Evolutionary conservation across 106 monocot species (phyloP).

Genomic region (Phalaenopsis aphrodite): DNA sequence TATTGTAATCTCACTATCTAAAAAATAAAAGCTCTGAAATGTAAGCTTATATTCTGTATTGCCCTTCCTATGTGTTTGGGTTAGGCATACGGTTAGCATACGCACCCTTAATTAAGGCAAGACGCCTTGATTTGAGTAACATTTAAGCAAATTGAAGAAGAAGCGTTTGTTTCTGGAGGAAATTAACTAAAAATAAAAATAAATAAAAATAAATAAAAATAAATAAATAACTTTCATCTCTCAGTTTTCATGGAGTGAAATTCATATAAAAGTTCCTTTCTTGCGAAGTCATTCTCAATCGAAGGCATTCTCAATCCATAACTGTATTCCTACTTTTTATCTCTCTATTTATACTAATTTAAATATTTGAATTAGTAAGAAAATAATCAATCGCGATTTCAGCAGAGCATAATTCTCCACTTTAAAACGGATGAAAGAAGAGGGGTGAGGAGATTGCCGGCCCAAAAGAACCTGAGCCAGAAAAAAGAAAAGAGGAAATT

Average conservation of each 20-base stretch:
- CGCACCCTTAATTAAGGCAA: no score
- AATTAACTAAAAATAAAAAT: neutral
- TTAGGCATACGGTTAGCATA: neutral
- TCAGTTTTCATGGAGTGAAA: neutral
- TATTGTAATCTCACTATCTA: no score
- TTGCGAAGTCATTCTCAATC: neutral
- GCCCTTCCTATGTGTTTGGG: neutral
- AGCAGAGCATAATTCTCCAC: neutral
- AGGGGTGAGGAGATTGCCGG: neutral
- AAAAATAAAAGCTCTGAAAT: neutral
- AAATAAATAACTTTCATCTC: neutral
- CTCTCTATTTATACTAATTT: neutral
- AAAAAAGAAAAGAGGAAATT: neutral
- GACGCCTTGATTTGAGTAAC: neutral
- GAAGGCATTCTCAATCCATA: neutral
- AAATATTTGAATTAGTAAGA: neutral
- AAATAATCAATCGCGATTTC: neutral
- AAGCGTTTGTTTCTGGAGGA: neutral
- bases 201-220: no score
- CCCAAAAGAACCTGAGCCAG: neutral
- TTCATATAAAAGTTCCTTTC: neutral
- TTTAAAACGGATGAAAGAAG: neutral
- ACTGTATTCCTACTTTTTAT: neutral
- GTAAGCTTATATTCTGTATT: neutral
- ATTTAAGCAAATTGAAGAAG: neutral